Percentiles rank a stretch among this genome's conserved stretches.
phyloP scores from a whole-genome alignment of 441 rosid species.

The Hura crepitans region DNA sequence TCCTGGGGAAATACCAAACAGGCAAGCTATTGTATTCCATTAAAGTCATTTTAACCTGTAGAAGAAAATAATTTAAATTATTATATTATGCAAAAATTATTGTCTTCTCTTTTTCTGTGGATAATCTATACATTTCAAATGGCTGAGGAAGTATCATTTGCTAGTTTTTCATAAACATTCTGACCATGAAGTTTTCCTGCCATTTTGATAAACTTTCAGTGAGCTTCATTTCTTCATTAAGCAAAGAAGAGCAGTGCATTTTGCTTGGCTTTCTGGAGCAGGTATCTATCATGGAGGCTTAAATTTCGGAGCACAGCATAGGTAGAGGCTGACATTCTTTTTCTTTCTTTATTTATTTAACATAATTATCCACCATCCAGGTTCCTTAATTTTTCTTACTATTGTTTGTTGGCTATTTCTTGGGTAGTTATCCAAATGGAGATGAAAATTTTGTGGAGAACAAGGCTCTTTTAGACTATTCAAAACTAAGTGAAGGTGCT shows the following conservation, averaged over 20 bases:
- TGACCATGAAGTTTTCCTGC: conserved; percentile 25
- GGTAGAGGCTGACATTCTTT: conserved; percentile 43
- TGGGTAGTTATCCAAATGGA: conserved; percentile 69
- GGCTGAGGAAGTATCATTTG: conserved; percentile 11
- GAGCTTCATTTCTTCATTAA: conserved; percentile 94
- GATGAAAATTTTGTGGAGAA: conserved; percentile 97
- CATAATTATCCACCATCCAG: conserved; percentile 5
- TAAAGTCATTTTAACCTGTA: conserved; percentile 3
- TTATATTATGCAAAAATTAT: conserved; percentile 1
- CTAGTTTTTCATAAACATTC: conserved; percentile 18
- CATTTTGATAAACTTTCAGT: conserved; percentile 41
- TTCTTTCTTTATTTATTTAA: conserved; percentile 21
- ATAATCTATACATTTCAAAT: conserved; percentile 13
- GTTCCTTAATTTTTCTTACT: conserved; percentile 15
- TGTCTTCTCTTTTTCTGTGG: background rate
- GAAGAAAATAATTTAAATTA: background rate
- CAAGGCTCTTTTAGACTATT: conserved; percentile 86
- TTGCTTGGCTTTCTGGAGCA: conserved; percentile 99
- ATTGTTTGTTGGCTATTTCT: conserved; percentile 24
- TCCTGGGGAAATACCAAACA: conserved; percentile 98
- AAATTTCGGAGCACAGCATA: conserved; percentile 92
- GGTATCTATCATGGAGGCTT: conserved; percentile 98
- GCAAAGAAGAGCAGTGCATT: conserved; percentile 97
- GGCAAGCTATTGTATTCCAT: conserved; percentile 44
- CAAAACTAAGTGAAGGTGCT: conserved; percentile 67